Base-by-base conservation (phyloP, 2,329 filamentous ascomycete genomes). In the Xenoacremonium recifei region DNA sequence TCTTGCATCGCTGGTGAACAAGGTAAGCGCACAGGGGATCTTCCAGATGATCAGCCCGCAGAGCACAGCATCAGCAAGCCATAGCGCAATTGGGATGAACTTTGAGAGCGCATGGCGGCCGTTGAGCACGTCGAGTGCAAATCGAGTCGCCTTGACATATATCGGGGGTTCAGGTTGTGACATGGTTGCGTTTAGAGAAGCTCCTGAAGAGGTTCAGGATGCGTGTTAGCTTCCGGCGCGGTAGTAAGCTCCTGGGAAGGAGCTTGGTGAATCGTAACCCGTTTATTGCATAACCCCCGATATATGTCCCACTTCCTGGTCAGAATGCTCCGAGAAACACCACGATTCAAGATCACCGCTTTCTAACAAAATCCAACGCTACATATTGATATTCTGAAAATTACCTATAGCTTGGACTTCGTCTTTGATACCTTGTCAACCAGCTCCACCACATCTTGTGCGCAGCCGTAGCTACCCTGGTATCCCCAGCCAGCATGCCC, bases 401-500 rank as follows among this genome's bases (percentile, higher is more conserved):
- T 7, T 27, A 18, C 39, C 49, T 40, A 66, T 21, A 67, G 50
- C 55, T 54, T 62, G 2, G 61, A 53, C 44, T 62, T 60, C 31
- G 45, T 40, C 17, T 49, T 52, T 17, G 51, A 40, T 18, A 91
- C 74, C 61, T 85, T 78, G 32, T 78, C 75, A 5, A 89, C 84
- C 61, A 91, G 66, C 61, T 80, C 76, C 3, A 85, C 75, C 1
- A 82, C 84, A 23, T 75, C 71, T 57, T 84, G 73, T 1, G 86
- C 80, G 62, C 85, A 89, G 1, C 87, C 87, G 63, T 85, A 92
- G 18, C 72, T 79, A 2, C 74, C 76, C 58, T 82, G 78, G 45
- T 80, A 96, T 10, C 90, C 90, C 75, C 85, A 89, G 2, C 87
- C 87, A 2, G 80, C 83, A 62, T 90, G 86, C 0, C 87, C 87